Evolutionary conservation across 257 asterid species (phyloP).

Genomic region (Solanum commersonii): DNA sequence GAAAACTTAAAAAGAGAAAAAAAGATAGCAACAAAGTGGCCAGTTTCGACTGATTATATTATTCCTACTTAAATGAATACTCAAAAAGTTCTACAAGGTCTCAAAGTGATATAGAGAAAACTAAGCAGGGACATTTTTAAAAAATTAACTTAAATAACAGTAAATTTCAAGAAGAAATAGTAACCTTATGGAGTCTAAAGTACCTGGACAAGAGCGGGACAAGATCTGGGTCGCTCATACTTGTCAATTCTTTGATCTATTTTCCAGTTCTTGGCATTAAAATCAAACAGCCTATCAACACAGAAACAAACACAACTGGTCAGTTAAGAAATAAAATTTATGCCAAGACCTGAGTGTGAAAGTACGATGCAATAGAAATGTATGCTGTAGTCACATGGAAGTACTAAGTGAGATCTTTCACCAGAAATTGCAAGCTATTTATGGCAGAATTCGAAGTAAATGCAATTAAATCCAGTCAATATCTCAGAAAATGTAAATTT

Average conservation of each 20-base stretch:
- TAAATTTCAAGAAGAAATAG: background rate
- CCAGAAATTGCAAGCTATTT: background rate
- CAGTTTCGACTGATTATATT: background rate
- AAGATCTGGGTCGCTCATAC: conserved; percentile 98
- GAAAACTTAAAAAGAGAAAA: background rate
- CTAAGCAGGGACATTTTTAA: background rate
- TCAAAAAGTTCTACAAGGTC: background rate
- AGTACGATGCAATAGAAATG: background rate
- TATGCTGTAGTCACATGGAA: background rate
- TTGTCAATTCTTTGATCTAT: conserved; percentile 88
- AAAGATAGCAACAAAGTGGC: background rate
- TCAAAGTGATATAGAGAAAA: background rate
- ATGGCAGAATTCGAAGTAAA: background rate
- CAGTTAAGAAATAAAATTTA: background rate
- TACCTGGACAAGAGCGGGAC: conserved; percentile 98
- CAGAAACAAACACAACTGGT: background rate
- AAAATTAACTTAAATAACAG: background rate
- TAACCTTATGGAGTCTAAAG: conserved; percentile 1
- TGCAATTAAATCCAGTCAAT: background rate
- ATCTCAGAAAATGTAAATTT: background rate
- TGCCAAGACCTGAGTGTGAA: background rate
- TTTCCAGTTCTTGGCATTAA: conserved; percentile 63
- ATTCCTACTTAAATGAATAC: background rate
- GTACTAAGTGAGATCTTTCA: background rate
- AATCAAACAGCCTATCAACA: conserved; percentile 68